phyloP scores from a whole-genome alignment of 441 rosid species.

The Adansonia grandidieri region DNA sequence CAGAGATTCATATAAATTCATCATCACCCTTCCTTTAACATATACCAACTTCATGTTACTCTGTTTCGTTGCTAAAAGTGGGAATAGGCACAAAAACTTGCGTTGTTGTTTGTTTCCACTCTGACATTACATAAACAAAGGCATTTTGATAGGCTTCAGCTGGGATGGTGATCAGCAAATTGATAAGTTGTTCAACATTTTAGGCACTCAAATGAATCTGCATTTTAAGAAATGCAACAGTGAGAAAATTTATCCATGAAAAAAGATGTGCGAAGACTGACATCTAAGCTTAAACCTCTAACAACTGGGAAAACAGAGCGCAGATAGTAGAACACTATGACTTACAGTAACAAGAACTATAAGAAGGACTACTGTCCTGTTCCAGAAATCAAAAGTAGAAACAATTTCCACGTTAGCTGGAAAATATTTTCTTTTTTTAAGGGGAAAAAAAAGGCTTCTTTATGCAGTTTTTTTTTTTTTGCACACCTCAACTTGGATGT shows the following conservation, averaged over 20 bases:
- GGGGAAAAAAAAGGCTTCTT: conserved; percentile 3
- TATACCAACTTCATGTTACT: background rate
- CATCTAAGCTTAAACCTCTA: conserved; percentile 23
- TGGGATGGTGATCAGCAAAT: conserved; percentile 71
- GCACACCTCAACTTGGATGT: background rate
- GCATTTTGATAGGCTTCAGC: conserved; percentile 69
- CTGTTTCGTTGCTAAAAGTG: conserved; percentile 8
- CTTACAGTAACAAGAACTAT: background rate
- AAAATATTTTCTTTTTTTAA: background rate
- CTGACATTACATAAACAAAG: conserved; percentile 79
- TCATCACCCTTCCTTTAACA: background rate
- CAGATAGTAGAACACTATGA: background rate
- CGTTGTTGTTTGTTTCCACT: conserved; percentile 93
- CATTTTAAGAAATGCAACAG: conserved; percentile 27
- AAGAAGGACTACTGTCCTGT: background rate
- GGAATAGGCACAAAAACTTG: conserved; percentile 38
- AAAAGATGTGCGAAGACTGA: conserved; percentile 11
- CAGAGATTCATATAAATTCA: background rate
- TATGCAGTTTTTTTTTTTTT: background rate
- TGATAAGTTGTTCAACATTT: conserved; percentile 70
- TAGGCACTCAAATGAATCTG: conserved; percentile 91
- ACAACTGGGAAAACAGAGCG: background rate
- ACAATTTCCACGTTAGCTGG: background rate
- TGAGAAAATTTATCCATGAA: conserved; percentile 22
- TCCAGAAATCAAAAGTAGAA: background rate